Evolutionary conservation across 352 stramenopile genomes (phyloP).

Genomic region (Phytophthora ramorum): DNA sequence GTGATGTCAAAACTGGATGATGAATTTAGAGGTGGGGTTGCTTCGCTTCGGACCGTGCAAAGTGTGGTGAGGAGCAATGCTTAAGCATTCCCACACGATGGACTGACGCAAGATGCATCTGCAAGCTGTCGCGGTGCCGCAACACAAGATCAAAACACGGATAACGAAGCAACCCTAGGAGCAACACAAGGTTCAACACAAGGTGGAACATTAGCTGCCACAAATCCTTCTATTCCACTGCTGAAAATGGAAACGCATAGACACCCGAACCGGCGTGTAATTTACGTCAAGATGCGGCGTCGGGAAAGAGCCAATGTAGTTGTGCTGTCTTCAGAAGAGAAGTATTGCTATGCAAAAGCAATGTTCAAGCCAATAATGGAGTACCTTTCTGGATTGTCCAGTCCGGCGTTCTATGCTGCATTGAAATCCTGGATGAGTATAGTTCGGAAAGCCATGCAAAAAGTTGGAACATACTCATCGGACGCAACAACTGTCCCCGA

Average conservation of each 20-base stretch:
- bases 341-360: constrained; percentile 4
- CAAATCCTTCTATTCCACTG: neutral
- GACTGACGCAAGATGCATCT: neutral
- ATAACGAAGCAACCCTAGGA: neutral
- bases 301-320: constrained; percentile 1
- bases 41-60: neutral
- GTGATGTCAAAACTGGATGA: neutral
- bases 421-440: constrained; percentile 7
- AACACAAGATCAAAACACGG: neutral
- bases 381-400: neutral
- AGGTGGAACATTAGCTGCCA: neutral
- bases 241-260: neutral
- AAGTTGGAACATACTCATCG: neutral
- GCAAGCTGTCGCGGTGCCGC: neutral
- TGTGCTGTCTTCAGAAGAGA: constrained; percentile 6
- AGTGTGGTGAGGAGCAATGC: neutral
- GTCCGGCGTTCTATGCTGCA: neutral
- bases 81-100: neutral
- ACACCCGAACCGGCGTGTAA: neutral
- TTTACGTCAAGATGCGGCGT: constrained; percentile 4
- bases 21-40: neutral
- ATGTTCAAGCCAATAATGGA: constrained; percentile 6
- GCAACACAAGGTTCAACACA: neutral
- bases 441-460: neutral
- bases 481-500: neutral